These are phyloP conservation scores for Erythrobasidium hasegawianum DNA, from an alignment of 1,284 basidiomycete species.

Conservation along the genomic window DNA sequence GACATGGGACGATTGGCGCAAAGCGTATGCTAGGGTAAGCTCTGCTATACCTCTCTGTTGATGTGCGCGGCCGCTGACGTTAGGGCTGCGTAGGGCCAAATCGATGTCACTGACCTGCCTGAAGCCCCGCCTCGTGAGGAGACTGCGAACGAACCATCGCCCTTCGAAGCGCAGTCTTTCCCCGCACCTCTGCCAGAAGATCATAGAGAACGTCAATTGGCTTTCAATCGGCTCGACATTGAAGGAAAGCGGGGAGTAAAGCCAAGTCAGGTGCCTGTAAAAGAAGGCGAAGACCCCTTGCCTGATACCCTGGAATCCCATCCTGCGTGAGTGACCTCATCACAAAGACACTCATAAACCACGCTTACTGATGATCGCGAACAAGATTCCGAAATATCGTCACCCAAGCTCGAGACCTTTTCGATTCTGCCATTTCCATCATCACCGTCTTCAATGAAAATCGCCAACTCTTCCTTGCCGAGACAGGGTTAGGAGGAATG, in stretches of 20 bases:
- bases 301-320: conserved; percentile 34
- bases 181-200: conserved; percentile 38
- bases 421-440: conserved; percentile 40
- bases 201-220: conserved; percentile 40
- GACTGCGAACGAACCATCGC: conserved; percentile 19
- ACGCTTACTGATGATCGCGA: conserved; percentile 10
- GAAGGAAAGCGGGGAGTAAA: conserved; percentile 36
- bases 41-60: neutral
- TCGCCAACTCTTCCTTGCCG: conserved; percentile 45
- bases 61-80: too few species aligned
- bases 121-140: conserved; percentile 34
- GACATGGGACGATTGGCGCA: conserved; percentile 42
- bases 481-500: conserved; percentile 39
- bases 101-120: conserved; percentile 43
- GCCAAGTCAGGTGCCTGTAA: conserved; percentile 12
- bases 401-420: conserved; percentile 39
- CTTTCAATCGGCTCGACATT: conserved; percentile 42
- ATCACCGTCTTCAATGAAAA: conserved; percentile 45
- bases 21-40: conserved; percentile 40
- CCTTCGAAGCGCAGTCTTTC: conserved; percentile 36
- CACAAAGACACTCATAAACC: conserved; percentile 18
- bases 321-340: conserved; percentile 23
- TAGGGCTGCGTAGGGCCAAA: conserved; percentile 5
- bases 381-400: conserved; percentile 44
- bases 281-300: conserved; percentile 21